A percentile compares a stretch with the other conserved stretches of the same genome.
These are phyloP conservation scores for Pyronema omphalodes DNA, from an alignment of 495 filamentous ascomycete genomes.

Conservation along the genomic window DNA sequence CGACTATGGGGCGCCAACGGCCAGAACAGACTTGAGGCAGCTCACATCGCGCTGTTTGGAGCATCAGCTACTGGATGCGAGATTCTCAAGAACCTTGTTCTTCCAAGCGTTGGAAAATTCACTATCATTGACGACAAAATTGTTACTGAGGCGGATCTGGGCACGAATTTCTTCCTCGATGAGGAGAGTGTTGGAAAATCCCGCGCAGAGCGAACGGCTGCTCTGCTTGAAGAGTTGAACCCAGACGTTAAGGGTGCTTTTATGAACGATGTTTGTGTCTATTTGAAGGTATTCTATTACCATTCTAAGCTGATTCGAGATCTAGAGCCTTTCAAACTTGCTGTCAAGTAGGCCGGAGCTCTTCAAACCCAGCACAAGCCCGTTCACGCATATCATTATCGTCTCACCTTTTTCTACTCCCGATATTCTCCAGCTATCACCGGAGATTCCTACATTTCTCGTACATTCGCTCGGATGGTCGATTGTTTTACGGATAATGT, in stretches of 20 bases:
- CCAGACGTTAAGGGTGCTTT: conserved; percentile 71
- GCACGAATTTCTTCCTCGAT: conserved; percentile 93
- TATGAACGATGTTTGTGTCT: conserved; percentile 31
- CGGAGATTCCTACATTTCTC: conserved; percentile 47
- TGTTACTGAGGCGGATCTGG: conserved; percentile 67
- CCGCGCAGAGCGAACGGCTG: conserved; percentile 60
- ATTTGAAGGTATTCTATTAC: background rate
- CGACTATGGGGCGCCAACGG: conserved; percentile 88
- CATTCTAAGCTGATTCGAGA: background rate
- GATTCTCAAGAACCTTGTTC: conserved; percentile 85
- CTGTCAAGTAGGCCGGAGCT: conserved; percentile 27
- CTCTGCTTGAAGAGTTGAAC: conserved; percentile 71
- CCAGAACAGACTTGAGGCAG: conserved; percentile 73
- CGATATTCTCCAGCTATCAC: conserved; percentile 23
- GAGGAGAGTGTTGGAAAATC: conserved; percentile 55
- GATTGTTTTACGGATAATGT: conserved; percentile 37
- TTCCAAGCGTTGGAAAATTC: conserved; percentile 91
- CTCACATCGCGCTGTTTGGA: conserved; percentile 76
- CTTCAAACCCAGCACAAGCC: conserved; percentile 40
- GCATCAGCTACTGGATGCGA: conserved; percentile 74
- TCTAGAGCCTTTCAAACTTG: conserved; percentile 14
- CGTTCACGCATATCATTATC: conserved; percentile 24
- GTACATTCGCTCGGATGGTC: conserved; percentile 81
- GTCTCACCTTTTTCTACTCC: conserved; percentile 17
- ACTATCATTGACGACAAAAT: conserved; percentile 68